Percentiles rank a stretch among this genome's conserved stretches.
phyloP scores from a whole-genome alignment of 2,329 filamentous ascomycete species.

The Fusarium graminum region DNA sequence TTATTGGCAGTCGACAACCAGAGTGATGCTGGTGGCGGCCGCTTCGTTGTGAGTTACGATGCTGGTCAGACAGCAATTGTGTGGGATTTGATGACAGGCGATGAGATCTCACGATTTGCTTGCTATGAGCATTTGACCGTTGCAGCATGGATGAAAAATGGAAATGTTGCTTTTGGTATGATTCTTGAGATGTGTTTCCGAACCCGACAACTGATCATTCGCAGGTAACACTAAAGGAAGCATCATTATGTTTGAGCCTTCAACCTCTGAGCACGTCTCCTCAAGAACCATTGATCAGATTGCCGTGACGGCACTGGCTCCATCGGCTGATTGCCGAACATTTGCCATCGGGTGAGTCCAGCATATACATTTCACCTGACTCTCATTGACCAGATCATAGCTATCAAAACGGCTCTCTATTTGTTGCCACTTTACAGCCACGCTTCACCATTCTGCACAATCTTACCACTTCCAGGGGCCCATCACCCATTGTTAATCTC shows the following conservation, averaged over 20 bases:
- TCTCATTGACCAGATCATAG: conserved; percentile 60
- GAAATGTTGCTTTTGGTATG: conserved; percentile 95
- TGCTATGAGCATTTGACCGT: conserved; percentile 89
- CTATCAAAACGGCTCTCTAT: conserved; percentile 93
- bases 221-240: conserved; percentile 92
- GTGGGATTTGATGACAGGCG: conserved; percentile 94
- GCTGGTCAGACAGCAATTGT: conserved; percentile 91
- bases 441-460: conserved; percentile 96
- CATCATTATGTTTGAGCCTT: conserved; percentile 93
- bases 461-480: conserved; percentile 83
- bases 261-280: conserved; percentile 92
- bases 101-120: conserved; percentile 90
- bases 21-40: conserved; percentile 86
- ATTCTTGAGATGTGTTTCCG: conserved; percentile 16
- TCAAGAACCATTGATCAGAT: conserved; percentile 91
- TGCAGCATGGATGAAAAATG: conserved; percentile 96
- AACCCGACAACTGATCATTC: conserved; percentile 29
- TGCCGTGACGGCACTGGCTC: conserved; percentile 92
- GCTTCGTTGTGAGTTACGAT: conserved; percentile 94
- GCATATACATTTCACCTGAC: neutral
- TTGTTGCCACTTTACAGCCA: conserved; percentile 90
- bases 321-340: conserved; percentile 88
- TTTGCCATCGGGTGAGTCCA: conserved; percentile 89
- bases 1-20: conserved; percentile 91
- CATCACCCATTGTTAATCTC: conserved; percentile 87